Evolutionary conservation across 2,329 filamentous ascomycete species (phyloP), one percentile per base, ranked within the genome.

Genomic region (Acrodontium crateriforme): DNA sequence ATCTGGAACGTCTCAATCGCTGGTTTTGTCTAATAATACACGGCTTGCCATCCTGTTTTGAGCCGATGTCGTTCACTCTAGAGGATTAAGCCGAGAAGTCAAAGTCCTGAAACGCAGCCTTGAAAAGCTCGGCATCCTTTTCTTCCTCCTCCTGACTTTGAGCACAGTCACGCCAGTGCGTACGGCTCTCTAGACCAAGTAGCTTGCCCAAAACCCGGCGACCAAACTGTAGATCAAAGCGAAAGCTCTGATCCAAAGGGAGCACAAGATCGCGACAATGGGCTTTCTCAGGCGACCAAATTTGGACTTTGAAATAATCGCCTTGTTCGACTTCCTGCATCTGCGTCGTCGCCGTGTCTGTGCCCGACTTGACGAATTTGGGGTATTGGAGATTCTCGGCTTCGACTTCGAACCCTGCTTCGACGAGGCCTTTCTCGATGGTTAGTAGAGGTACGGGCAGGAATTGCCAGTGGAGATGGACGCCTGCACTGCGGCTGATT

Each of bases 381-480:
- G 69, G 68, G 46, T 73, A 74, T 19, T 62, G 52, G 13, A 68
- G 50, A 25, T 92, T 91, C 50, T 92, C 79, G 0, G 83, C 84
- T 48, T 93, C 74, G 2, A 91, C 80, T 29, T 77, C 76, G 59
- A 98, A 94, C 0, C 77, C 87, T 0, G 80, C 82, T 51, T 93
- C 83, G 0, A 92, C 80, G 2, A 92, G 63, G 0, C 80, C 79
- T 25, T 73, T 72, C 12, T 58, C 60, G 27, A 93, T 68, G 24
- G 82, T 59, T 7, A 78, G 65, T 0, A 68, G 61, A 0, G 78
- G 70, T 1, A 91, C 63, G 1, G 89, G 83, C 16, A 95, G 60
- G 41, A 91, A 78, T 55, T 98, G 91, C 89, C 85, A 94, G 48
- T 95, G 87, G 1, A 77, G 67, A 50, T 98, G 89, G 31, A 95